Evolutionary conservation across 1,139 yeast genomes (phyloP), one percentile per base, ranked within the genome.

Genomic region (Yamadazyma triangularis): DNA sequence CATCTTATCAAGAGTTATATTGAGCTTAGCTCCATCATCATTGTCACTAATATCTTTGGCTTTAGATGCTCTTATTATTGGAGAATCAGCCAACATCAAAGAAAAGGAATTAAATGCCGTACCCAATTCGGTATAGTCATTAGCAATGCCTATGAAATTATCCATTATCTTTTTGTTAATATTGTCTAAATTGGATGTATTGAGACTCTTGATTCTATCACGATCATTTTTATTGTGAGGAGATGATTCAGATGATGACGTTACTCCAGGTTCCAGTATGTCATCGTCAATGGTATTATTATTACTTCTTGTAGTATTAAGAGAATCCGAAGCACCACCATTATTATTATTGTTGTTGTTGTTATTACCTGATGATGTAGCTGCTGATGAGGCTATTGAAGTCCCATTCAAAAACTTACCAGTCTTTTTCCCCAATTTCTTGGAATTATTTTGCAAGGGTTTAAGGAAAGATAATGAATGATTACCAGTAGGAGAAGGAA

Each of bases 101-200:
- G 93, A 80, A 48, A 85, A 77, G 1, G 86, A 77, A 44, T 85
- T 85, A 49, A 84, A 79, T 23, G 73, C 64, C 1, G 82, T 77
- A 0, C 93, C 91, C 15, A 83, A 58, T 33, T 83, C 89, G 0
- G 80, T 71, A 42, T 78, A 72, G 41, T 83, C 94, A 15, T 69
- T 56, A 11, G 88, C 73, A 42, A 86, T 49, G 10, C 85, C 87
- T 18, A 77, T 57, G 48, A 76, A 70, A 39, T 76, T 76, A 41
- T 72, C 74, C 57, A 84, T 73, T 31, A 82, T 64, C 23, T 77
- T 64, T 40, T 81, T 79, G 48, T 84, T 84, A 27, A 76, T 68
- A 41, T 77, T 81, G 40, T 84, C 89, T 20, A 85, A 58, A 4
- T 73, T 73, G 15, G 72, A 57, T 0, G 70, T 63, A 30, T 56